Evolutionary conservation across 2,329 filamentous ascomycete genomes (phyloP).

Genomic region (Colletotrichum sp.): DNA sequence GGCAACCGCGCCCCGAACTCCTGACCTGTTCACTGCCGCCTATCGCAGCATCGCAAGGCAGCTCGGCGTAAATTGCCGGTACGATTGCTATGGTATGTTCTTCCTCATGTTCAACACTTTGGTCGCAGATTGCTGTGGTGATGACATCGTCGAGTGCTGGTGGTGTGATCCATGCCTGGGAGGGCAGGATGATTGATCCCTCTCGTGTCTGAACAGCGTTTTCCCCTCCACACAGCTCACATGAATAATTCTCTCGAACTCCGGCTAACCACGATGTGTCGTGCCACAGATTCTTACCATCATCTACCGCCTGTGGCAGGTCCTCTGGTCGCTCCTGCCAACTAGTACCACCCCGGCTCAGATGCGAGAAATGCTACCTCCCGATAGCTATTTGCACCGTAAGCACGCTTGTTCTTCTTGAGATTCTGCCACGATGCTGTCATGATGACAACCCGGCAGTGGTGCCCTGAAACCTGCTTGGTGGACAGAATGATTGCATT

Average conservation of each 20-base stretch:
- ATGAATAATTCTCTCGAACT: rapidly evolving
- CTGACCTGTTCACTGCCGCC: neutral
- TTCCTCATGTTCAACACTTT: rapidly evolving
- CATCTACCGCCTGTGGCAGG: neutral
- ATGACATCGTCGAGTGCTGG: neutral
- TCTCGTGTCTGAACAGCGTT: neutral
- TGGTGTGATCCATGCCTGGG: neutral
- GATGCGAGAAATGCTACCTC: neutral
- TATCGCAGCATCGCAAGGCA: neutral
- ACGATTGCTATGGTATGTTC: neutral
- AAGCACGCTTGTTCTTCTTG: neutral
- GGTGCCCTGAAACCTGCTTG: neutral
- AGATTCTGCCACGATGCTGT: neutral
- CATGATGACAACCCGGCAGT: neutral
- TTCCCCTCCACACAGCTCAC: neutral
- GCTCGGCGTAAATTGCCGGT: neutral
- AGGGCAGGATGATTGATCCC: neutral
- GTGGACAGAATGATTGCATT: neutral
- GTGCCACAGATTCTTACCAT: neutral
- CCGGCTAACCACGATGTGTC: rapidly evolving
- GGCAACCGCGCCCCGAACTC: neutral
- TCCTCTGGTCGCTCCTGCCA: neutral
- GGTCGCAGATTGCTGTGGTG: neutral
- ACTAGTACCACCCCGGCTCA: neutral
- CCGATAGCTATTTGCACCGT: neutral